Conservation (phyloP, 441 rosid species). For the Pelargonium myrrhifolium region DNA sequence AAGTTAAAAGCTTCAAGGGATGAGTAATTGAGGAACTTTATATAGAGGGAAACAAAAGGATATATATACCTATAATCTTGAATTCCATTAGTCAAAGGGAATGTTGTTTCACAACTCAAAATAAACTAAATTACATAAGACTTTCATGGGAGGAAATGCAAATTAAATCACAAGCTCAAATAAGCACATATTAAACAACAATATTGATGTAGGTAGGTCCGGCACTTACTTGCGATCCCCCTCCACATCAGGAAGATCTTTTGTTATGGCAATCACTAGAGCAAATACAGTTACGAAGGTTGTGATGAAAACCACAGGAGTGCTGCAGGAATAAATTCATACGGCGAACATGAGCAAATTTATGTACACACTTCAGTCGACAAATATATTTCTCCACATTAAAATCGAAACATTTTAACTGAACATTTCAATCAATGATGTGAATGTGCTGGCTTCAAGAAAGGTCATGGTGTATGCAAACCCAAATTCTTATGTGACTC, state of each 20-base stretch:
- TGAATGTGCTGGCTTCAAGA: conserved; percentile 1
- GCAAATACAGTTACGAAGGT: conserved; percentile 86
- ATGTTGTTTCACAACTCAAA: not conserved
- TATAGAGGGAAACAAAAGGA: not conserved
- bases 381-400: not conserved
- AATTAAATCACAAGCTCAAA: not conserved
- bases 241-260: conserved; percentile 94
- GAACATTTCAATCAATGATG: not conserved
- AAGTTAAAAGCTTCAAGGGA: not conserved
- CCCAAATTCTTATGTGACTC: not conserved
- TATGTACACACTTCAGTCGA: not conserved
- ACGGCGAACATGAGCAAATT: not conserved
- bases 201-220: conserved; percentile 1
- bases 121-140: too few species aligned
- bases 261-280: conserved; percentile 84
- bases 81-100: not conserved
- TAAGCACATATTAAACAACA: not conserved
- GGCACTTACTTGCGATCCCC: conserved; percentile 88
- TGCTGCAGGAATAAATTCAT: conserved; percentile 41
- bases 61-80: not conserved
- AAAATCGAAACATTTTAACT: not conserved
- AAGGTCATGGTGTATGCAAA: not conserved
- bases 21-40: not conserved
- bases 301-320: conserved; percentile 93
- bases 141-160: not conserved